Evolutionary conservation across 2,329 filamentous ascomycete genomes (phyloP), one percentile per base, ranked within the genome.

Genomic region (Xylariaceae sp.): DNA sequence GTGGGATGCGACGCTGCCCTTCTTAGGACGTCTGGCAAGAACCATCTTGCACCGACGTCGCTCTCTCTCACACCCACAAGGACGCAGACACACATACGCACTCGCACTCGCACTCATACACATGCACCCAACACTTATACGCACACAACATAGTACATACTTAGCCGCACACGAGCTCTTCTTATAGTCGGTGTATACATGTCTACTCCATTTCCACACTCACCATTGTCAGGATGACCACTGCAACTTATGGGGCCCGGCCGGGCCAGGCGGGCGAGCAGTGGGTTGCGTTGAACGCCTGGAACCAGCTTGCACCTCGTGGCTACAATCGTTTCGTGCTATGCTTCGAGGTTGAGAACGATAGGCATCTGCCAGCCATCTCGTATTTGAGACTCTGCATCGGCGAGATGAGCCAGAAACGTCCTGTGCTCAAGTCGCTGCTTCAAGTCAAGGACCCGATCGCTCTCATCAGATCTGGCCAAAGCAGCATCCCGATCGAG

Each of bases 221-320:
- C 49, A 15, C 30, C 23, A 4, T 15, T 35, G 49, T 13, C 35
- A 50, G 17, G 23, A 55, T 55, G 53, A 50, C 44, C n/a, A 55
- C 53, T 11, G 10, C 45, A 41, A n/a, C 45, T 49, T 34, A 48
- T 4, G 35, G n/a, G n/a, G 34, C 34, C 15, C 11, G 15, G 18
- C 8, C 34, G 11, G n/a, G 35, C 17, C 30, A 56, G 17, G 11
- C 39, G 6, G 15, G 13, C n/a, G 44, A 15, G 9, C 47, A 44
- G 13, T 59, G 51, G 51, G 30, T 35, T n/a, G 47, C 57, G 11
- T 45, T 59, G 39, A 59, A 59, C 18, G 18, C 35, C 5, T 55
- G 41, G 45, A 59, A 59, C 30, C 57, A 59, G 23, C 44, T 59
- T 10, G 57, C 52, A 11, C 51, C 57, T 18, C 57, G 57, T n/a